A percentile compares a stretch with the other conserved stretches of the same genome.
phyloP scores from a whole-genome alignment of 495 filamentous ascomycete genomes.

The Xylaria curta region DNA sequence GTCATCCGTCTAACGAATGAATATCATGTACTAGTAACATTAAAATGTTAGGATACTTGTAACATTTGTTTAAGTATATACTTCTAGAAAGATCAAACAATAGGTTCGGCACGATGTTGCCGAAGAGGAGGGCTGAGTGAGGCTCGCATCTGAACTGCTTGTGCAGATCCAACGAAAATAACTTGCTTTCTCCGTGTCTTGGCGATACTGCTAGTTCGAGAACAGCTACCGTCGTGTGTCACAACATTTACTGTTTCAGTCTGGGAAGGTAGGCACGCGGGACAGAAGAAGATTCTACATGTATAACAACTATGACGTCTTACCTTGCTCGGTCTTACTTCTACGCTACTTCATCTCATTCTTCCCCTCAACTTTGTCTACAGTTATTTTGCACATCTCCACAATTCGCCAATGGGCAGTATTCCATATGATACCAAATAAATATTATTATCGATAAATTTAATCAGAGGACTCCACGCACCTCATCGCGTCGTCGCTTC shows the following conservation, averaged over 20 bases:
- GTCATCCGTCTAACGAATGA: too few relatives aligned
- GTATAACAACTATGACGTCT: slow-evolving; percentile 5
- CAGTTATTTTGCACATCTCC: background rate
- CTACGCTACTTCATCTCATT: background rate
- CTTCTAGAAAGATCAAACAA: background rate
- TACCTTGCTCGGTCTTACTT: too few relatives aligned
- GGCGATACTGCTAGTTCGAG: slow-evolving; percentile 2
- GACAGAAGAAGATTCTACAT: background rate
- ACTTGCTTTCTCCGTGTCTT: background rate
- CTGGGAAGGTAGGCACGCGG: background rate
- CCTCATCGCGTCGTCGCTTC: background rate
- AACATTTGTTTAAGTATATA: background rate
- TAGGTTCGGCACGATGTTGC: slow-evolving; percentile 19
- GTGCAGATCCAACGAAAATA: slow-evolving; percentile 7
- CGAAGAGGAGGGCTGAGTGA: slow-evolving; percentile 10
- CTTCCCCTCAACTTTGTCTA: background rate
- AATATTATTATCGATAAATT: background rate
- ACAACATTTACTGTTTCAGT: slow-evolving; percentile 5
- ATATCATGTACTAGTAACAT: background rate
- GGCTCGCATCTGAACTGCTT: background rate
- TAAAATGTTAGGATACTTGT: background rate
- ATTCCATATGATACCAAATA: background rate
- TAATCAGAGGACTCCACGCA: background rate
- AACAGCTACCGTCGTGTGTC: slow-evolving; percentile 5
- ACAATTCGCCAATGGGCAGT: background rate